Evolutionary conservation across 805 yeast species (phyloP), one percentile per base, ranked within the genome.

Genomic region (Schwanniomyces occidentalis): DNA sequence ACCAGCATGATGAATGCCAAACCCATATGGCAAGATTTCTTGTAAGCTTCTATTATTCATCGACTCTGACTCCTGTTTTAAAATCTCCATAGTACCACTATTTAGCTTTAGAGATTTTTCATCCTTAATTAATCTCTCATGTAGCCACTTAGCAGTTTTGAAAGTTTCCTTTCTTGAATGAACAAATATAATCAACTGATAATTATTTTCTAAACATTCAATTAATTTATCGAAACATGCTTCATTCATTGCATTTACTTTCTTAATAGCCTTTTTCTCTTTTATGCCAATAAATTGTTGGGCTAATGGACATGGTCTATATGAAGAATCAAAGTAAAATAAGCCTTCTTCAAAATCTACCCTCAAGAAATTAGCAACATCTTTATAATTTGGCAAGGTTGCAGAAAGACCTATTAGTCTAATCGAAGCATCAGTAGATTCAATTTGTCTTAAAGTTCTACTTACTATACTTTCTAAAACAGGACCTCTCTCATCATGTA

Each of bases 401-500:
- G 98, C 98, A 1, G 97, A 89, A 9, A 91, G 66, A 0, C 95
- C 98, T 8, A 90, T 80, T 6, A 91, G 56, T 44, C 99, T 70
- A 0, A 82, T 81, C 8, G 69, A 62, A 9, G 65, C 71, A 6
- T 69, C 71, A 0, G 73, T 56, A 8, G 60, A 59, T 29, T 70
- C 72, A 2, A 58, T 48, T 26, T 69, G 65, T 37, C 83, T 63
- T 12, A 81, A 46, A 1, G 85, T 75, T 52, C 98, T 72, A 3
- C 95, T 78, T 4, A 91, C 91, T 32, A 91, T 83, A 49, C 84
- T 80, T 53, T 91, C 99, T 29, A 91, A 48, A 0, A 90, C 97
- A 0, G 97, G 96, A 3, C 99, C 99, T 68, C 99, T 80, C 47
- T 81, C 88, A 54, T 91, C 98, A 55, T 91, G 96, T 44, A 91